Conservation (phyloP, 257 asterid genomes). For the Salvia rosmarinus region DNA sequence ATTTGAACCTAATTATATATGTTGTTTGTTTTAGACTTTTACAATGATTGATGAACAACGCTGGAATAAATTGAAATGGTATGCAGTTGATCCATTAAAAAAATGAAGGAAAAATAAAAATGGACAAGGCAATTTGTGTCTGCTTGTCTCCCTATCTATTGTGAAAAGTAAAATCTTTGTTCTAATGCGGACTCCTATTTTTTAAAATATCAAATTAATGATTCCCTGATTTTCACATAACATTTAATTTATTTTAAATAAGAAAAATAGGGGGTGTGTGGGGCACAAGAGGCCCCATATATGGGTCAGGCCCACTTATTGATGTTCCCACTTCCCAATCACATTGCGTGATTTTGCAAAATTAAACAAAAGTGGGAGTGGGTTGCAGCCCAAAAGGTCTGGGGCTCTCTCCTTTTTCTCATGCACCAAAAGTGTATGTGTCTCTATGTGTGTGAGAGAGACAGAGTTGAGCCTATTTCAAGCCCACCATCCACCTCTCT, state of each 20-base stretch:
- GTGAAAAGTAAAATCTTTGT: not conserved
- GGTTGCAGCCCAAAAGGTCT: constrained; percentile 43
- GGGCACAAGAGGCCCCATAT: constrained; percentile 32
- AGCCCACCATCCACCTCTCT: constrained; percentile 45
- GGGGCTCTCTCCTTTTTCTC: constrained; percentile 40
- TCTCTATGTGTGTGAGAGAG: not conserved
- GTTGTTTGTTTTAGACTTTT: no score
- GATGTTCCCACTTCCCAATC: constrained; percentile 46
- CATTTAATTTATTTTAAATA: no score
- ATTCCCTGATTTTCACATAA: no score
- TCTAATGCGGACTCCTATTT: no score
- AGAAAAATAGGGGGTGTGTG: not conserved
- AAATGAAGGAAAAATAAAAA: not conserved
- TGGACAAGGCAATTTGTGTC: constrained; percentile 34
- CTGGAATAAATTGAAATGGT: no score
- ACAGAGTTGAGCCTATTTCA: constrained; percentile 46
- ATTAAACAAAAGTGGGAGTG: constrained; percentile 47
- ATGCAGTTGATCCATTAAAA: not conserved
- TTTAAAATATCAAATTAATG: no score
- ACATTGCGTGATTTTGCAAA: constrained; percentile 70
- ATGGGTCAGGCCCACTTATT: constrained; percentile 62
- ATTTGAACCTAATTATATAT: no score
- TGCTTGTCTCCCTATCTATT: constrained; percentile 50
- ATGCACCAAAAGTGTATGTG: constrained; percentile 66
- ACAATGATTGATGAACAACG: no score